Conservation (phyloP, 139 green algal species). For the Asterochloris sp. region DNA sequence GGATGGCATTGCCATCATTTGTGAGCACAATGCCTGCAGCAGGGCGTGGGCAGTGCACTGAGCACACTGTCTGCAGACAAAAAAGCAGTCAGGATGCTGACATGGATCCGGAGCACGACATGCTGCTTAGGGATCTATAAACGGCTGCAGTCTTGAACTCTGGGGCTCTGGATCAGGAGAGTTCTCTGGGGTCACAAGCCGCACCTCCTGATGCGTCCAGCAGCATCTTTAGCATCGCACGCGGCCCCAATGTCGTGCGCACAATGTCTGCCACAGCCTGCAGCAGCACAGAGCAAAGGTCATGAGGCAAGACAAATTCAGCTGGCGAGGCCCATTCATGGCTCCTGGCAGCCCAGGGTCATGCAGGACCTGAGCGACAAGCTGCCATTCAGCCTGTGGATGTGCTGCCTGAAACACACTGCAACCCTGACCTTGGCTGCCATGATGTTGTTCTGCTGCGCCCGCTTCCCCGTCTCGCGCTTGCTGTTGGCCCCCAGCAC, state of each 20-base stretch:
- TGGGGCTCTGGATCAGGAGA: neutral
- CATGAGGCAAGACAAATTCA: neutral
- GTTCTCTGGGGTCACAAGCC: neutral
- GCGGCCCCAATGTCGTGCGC: conserved; percentile 92
- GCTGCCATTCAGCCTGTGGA: neutral
- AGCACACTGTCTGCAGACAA: neutral
- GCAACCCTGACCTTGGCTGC: conserved; percentile 85
- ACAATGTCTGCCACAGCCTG: conserved; percentile 97
- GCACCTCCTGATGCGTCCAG: conserved; percentile 92
- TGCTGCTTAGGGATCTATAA: neutral
- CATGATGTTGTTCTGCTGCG: conserved; percentile 93
- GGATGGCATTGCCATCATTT: conserved; percentile 98
- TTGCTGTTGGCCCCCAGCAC: conserved; percentile 76
- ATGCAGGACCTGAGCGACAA: no score
- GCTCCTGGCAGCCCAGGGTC: no score
- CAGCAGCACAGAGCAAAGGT: neutral
- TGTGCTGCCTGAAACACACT: neutral
- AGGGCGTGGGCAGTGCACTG: neutral
- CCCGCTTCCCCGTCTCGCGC: conserved; percentile 90
- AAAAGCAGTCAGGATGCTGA: neutral
- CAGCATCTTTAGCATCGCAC: conserved; percentile 99
- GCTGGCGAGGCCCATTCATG: no score
- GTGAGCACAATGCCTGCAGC: conserved; percentile 92
- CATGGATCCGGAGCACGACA: neutral
- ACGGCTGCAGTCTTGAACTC: neutral